A percentile compares a stretch with the other conserved stretches of the same genome.
Evolutionary conservation across 2,329 filamentous ascomycete genomes (phyloP).

Genomic region (Colletotrichum endophyticum): DNA sequence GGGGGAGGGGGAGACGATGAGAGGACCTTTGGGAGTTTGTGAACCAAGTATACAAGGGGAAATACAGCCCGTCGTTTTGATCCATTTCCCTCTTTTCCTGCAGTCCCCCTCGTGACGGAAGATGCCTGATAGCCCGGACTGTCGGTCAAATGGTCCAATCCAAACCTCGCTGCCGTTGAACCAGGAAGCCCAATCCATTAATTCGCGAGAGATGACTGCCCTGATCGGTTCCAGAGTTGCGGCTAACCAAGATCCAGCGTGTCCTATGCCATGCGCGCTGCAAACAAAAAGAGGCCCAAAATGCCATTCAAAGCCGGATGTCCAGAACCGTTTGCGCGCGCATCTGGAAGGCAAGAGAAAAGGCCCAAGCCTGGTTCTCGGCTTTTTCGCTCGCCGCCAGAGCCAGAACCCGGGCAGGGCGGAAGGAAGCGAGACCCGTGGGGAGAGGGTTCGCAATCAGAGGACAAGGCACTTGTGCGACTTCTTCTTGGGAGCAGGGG

Average conservation of each 20-base stretch:
- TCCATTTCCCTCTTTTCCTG: neutral
- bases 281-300: slow-evolving; percentile 17
- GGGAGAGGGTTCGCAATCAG: slow-evolving; percentile 36
- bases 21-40: slow-evolving; percentile 9
- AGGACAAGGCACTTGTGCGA: slow-evolving; percentile 73
- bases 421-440: slow-evolving; percentile 13
- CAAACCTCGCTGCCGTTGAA: slow-evolving; percentile 10
- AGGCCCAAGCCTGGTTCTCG: slow-evolving; percentile 20
- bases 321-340: slow-evolving; percentile 15
- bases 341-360: slow-evolving; percentile 13
- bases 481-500: slow-evolving; percentile 81
- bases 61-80: slow-evolving; percentile 14
- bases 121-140: slow-evolving; percentile 3
- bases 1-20: neutral
- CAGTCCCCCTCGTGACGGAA: neutral
- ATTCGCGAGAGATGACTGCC: slow-evolving; percentile 7
- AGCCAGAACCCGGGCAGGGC: slow-evolving; percentile 7
- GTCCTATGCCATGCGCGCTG: slow-evolving; percentile 21
- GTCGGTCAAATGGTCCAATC: slow-evolving; percentile 14
- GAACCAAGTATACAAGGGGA: slow-evolving; percentile 4
- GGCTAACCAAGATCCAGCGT: slow-evolving; percentile 16
- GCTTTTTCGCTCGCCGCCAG: slow-evolving; percentile 15
- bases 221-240: slow-evolving; percentile 5
- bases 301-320: slow-evolving; percentile 16
- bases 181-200: slow-evolving; percentile 14